phyloP scores from a whole-genome alignment of 306 rosid species.

The Cucumis melo region DNA sequence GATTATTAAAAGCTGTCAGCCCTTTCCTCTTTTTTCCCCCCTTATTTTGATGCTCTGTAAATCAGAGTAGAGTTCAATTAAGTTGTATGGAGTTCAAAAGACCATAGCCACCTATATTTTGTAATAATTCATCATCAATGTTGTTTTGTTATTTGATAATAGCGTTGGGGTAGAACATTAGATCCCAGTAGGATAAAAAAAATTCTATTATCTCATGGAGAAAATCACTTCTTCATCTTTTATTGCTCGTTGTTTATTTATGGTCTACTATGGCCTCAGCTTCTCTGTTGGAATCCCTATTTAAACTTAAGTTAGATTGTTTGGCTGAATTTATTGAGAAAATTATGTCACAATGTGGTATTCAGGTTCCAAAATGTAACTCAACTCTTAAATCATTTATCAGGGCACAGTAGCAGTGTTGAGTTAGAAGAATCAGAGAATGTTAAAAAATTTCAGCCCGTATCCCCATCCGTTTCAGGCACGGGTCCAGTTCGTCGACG shows the following conservation, averaged over 20 bases:
- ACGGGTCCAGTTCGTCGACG: not conserved
- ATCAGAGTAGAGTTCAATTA: not conserved
- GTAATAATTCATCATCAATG: not conserved
- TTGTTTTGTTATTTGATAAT: not conserved
- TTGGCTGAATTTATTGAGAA: not conserved
- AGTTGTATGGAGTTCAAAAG: not conserved
- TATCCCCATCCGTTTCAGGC: conserved; percentile 6
- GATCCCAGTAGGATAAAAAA: not conserved
- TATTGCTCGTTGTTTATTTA: not conserved
- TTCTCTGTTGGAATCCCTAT: not conserved
- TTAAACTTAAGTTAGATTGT: not conserved
- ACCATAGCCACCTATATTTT: not conserved
- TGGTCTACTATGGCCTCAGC: not conserved
- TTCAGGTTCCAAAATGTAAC: conserved; percentile 12
- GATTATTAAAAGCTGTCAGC: not conserved
- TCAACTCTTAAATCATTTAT: conserved; percentile 4
- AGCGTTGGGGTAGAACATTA: not conserved
- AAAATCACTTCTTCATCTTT: not conserved
- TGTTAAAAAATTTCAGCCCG: not conserved
- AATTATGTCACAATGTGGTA: not conserved
- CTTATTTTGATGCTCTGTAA: not conserved
- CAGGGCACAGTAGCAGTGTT: not conserved
- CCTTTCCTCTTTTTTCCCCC: not conserved
- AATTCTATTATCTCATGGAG: not conserved
- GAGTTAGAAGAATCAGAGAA: conserved; percentile 7